phyloP scores from a whole-genome alignment of 306 rosid genomes.

The Quercus berberidifolia region DNA sequence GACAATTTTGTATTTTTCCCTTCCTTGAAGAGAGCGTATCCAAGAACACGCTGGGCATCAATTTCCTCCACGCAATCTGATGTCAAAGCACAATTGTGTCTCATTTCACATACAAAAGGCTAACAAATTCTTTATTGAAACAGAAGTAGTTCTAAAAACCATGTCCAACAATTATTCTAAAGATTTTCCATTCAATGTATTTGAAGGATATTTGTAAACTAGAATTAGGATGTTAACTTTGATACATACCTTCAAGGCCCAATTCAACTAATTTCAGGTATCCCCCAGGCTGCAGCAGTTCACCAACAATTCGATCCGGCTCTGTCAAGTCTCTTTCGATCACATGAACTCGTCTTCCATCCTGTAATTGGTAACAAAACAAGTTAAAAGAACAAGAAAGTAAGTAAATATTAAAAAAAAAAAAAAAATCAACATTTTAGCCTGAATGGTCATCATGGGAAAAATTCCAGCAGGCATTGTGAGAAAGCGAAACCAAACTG shows the following conservation, averaged over 20 bases:
- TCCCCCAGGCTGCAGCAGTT: constrained; percentile 77
- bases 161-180: not conserved
- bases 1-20: constrained; percentile 43
- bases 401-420: too few species aligned
- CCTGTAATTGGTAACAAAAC: constrained; percentile 32
- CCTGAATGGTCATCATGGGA: too few species aligned
- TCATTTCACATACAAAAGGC: constrained; percentile 13
- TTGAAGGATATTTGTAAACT: not conserved
- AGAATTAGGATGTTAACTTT: not conserved
- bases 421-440: too few species aligned
- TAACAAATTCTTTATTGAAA: not conserved
- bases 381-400: too few species aligned
- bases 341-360: constrained; percentile 53
- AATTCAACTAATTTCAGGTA: constrained; percentile 57
- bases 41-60: constrained; percentile 63
- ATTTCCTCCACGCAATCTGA: constrained; percentile 70
- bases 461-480: not conserved
- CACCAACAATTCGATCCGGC: constrained; percentile 69
- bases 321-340: constrained; percentile 64
- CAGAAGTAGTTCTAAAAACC: not conserved
- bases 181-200: not conserved
- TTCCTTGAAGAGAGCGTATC: constrained; percentile 69
- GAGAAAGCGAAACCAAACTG: not conserved
- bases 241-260: constrained; percentile 55
- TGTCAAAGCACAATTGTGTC: not conserved